phyloP scores from a whole-genome alignment of 352 stramenopile species.

The Globisporangium ultimum region DNA sequence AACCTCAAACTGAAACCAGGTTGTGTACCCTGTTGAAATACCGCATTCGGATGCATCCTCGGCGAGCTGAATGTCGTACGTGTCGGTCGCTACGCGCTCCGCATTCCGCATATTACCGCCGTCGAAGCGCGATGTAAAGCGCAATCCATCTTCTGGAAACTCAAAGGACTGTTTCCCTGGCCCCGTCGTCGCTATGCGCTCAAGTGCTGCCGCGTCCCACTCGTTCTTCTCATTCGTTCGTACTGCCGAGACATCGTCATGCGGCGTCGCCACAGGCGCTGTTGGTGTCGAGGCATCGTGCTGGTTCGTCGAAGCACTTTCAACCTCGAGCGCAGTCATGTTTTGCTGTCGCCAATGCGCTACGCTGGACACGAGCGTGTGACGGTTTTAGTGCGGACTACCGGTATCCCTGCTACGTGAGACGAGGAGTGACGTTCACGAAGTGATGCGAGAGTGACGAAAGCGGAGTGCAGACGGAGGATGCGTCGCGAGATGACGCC shows the following conservation, averaged over 20 bases:
- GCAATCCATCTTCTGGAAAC: conserved; percentile 28
- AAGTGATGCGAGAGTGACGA: too few species aligned
- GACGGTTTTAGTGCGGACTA: too few species aligned
- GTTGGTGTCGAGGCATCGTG: too few species aligned
- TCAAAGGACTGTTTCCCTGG: conserved; percentile 27
- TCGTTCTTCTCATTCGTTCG: neutral
- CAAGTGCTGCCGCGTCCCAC: conserved; percentile 3
- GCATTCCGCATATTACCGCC: conserved; percentile 28
- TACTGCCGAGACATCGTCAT: too few species aligned
- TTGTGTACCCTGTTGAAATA: conserved; percentile 39
- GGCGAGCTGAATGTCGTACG: conserved; percentile 35
- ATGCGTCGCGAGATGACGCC: too few species aligned
- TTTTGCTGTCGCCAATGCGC: too few species aligned
- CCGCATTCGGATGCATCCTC: conserved; percentile 37
- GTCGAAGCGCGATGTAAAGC: conserved; percentile 39
- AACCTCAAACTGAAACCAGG: conserved; percentile 48
- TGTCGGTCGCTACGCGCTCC: conserved; percentile 3
- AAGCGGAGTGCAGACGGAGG: too few species aligned
- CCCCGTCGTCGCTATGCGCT: conserved; percentile 20
- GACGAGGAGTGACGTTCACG: too few species aligned
- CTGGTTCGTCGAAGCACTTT: neutral
- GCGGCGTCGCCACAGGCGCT: too few species aligned
- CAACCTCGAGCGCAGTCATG: too few species aligned
- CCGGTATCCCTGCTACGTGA: too few species aligned
- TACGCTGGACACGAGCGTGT: too few species aligned